Evolutionary conservation across 2,329 filamentous ascomycete species (phyloP), one percentile per base, ranked within the genome.

Genomic region (Coniochaeta sp.): DNA sequence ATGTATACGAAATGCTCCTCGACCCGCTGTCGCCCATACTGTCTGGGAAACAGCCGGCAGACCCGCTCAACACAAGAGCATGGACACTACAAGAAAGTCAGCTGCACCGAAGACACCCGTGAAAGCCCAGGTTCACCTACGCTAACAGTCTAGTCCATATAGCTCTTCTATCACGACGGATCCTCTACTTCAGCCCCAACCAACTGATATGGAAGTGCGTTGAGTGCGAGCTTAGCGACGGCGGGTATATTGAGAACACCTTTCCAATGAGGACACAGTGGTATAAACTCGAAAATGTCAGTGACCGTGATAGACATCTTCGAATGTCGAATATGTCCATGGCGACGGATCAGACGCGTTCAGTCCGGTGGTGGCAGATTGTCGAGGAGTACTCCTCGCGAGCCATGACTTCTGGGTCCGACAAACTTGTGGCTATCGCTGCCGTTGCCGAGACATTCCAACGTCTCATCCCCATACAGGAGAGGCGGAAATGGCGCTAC

Each of bases 11-110:
- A 59, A 34, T 11, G 62, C 57, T 38, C 63, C 57, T 16, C 38
- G 36, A 28, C 56, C 31, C 36, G 64, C 26, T 40, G 5, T 40
- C 38, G 5, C 38, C 38, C 1, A 40, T 40, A 5, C 38, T 40
- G 17, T 40, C 38, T n/a, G 38, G 38, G 4, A 40, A 40, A 40
- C 38, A 17, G n/a, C 38, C 38, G 3, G 38, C 38, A 33, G 34
- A 61, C 0, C 52, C 31, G 11, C 28, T 62, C 28, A 36, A 28
- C 22, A 28, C 33, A 6, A 9, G 61, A 11, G 61, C 52, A 4
- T 62, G 57, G 61, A 61, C 61, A 17, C 60, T 59, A 26, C 61
- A 62, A 33, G 61, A 61, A 28, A 28, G 28, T 4, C 44, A 24
- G 54, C 33, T 62, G 9, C 38, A 40, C 34, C 34, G 34, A 12